Percentiles rank a stretch among this genome's conserved stretches.
Evolutionary conservation across 495 filamentous ascomycete species (phyloP).

Genomic region (Aspergillus hancockii): DNA sequence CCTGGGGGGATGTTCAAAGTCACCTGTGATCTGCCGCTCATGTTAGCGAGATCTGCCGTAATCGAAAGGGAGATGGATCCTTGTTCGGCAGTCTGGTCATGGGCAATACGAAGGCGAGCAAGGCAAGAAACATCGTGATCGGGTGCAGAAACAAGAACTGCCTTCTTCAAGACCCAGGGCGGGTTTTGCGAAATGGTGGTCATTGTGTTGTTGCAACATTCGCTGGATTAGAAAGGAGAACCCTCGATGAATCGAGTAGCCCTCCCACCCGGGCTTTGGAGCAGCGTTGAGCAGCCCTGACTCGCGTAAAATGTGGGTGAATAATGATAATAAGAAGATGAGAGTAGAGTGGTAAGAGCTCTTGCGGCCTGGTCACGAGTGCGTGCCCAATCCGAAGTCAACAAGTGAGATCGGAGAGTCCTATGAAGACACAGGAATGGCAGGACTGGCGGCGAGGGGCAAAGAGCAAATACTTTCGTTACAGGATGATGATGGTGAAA

Average conservation of each 20-base stretch:
- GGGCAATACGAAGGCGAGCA: constrained; percentile 22
- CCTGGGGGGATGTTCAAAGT: constrained; percentile 22
- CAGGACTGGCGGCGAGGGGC: constrained; percentile 17
- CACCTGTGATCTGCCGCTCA: constrained; percentile 21
- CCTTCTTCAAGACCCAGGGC: constrained; percentile 22
- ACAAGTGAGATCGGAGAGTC: constrained; percentile 21
- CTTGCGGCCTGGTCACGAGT: constrained; percentile 22
- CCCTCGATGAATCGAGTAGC: constrained; percentile 25
- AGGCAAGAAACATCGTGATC: constrained; percentile 16
- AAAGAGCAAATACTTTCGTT: constrained; percentile 16
- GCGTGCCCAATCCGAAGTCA: constrained; percentile 22
- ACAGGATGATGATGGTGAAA: constrained; percentile 6
- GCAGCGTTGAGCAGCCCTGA: constrained; percentile 23
- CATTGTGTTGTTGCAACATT: constrained; percentile 17
- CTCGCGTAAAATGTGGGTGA: constrained; percentile 17
- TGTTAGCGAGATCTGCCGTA: constrained; percentile 23
- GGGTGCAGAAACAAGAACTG: constrained; percentile 20
- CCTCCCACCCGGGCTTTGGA: constrained; percentile 24
- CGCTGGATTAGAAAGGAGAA: constrained; percentile 11
- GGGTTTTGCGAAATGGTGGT: constrained; percentile 17
- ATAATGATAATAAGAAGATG: constrained; percentile 12
- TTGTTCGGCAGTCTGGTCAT: constrained; percentile 20
- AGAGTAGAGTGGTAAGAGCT: constrained; percentile 20
- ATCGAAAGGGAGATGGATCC: constrained; percentile 24
- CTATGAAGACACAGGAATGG: constrained; percentile 23